phyloP scores from a whole-genome alignment of 495 filamentous ascomycete species.

The Aspergillus carlsbadensis region DNA sequence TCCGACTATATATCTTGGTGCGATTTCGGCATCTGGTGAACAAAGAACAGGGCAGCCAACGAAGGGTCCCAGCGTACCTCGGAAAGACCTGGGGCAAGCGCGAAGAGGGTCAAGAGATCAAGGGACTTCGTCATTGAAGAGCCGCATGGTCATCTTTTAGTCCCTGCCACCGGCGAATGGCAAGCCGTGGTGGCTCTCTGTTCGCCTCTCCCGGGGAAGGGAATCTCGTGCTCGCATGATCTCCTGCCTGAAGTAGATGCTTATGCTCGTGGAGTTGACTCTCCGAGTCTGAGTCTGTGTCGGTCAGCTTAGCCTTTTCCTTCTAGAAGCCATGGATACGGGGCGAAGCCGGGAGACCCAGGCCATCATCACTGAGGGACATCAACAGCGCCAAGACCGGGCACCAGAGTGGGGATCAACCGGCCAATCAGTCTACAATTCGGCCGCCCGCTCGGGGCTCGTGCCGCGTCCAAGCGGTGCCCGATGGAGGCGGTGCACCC shows the following conservation, averaged over 20 bases:
- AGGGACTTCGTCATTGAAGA: not conserved
- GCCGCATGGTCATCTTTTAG: slow-evolving; percentile 3
- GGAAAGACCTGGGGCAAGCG: not conserved
- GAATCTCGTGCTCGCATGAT: not conserved
- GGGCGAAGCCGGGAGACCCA: not conserved
- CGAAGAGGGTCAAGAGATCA: not conserved
- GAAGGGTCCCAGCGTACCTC: not conserved
- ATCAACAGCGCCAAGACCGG: not conserved
- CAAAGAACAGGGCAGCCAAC: slow-evolving; percentile 2
- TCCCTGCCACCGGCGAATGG: not conserved
- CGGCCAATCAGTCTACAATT: not conserved
- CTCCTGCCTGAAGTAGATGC: not conserved
- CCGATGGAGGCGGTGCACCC: too few relatives aligned
- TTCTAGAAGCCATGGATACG: not conserved
- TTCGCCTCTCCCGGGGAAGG: too few relatives aligned
- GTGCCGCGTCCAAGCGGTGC: too few relatives aligned
- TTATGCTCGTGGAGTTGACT: not conserved
- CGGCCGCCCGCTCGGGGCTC: too few relatives aligned
- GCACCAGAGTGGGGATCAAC: not conserved
- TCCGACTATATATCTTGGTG: not conserved
- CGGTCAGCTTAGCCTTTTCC: not conserved
- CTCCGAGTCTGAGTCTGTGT: too few relatives aligned
- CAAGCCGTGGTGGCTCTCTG: too few relatives aligned
- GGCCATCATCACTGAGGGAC: not conserved
- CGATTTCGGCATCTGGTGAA: not conserved